These are phyloP conservation scores for Vaccinium myrtillus DNA, from an alignment of 148 eudicot genomes.

Conservation along the genomic window DNA sequence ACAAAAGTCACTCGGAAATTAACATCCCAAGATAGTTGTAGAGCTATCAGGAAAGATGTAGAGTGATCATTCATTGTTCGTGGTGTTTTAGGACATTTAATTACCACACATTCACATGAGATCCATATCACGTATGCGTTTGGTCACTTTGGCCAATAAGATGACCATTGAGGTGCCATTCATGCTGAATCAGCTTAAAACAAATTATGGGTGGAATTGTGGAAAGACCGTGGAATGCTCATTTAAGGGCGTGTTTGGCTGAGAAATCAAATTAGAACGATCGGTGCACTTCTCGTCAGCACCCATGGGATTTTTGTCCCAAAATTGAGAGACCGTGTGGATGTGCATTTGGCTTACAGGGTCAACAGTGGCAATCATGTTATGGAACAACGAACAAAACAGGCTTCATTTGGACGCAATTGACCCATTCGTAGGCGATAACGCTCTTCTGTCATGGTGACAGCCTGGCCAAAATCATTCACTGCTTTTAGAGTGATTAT, in stretches of 20 bases:
- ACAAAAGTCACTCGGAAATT: not conserved
- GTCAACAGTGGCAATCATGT: not conserved
- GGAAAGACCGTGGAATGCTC: not conserved
- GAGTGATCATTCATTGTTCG: too few relatives aligned
- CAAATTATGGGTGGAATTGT: too few relatives aligned
- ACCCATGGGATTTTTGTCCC: too few relatives aligned
- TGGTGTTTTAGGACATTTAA: too few relatives aligned
- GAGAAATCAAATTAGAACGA: not conserved
- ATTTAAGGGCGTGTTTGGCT: not conserved
- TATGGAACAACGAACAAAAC: too few relatives aligned
- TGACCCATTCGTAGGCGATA: not conserved
- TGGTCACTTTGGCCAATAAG: not conserved
- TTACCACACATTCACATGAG: too few relatives aligned
- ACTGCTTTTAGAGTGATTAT: not conserved
- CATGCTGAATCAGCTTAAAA: not conserved
- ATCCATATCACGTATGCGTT: not conserved
- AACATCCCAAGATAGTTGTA: not conserved
- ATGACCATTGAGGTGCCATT: not conserved
- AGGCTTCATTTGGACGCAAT: too few relatives aligned
- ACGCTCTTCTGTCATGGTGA: not conserved
- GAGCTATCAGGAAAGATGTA: too few relatives aligned
- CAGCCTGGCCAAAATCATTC: not conserved
- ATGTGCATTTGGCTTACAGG: not conserved
- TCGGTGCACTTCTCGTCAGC: too few relatives aligned
- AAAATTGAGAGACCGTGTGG: not conserved